phyloP scores from a whole-genome alignment of 495 filamentous ascomycete species.

The Cercophora samala region DNA sequence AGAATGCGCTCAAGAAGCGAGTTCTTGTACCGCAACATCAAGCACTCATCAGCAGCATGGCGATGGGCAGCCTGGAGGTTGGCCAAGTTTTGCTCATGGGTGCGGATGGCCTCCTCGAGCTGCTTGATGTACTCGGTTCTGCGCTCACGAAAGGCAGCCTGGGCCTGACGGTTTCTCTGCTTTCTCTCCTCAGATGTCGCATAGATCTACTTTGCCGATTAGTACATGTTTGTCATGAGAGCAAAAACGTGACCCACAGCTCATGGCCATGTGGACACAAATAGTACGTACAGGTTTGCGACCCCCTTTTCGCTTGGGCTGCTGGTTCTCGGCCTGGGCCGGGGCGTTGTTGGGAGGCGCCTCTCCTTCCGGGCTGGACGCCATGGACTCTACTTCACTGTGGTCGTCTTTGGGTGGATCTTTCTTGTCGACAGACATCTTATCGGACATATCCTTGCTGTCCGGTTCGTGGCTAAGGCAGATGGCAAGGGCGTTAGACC shows the following conservation, averaged over 20 bases:
- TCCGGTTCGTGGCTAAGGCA: not conserved
- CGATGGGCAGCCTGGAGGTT: conserved; percentile 92
- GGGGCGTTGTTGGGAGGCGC: conserved; percentile 34
- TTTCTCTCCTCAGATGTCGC: conserved; percentile 98
- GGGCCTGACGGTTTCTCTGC: conserved; percentile 94
- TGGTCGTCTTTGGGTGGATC: conserved; percentile 46
- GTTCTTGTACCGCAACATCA: conserved; percentile 98
- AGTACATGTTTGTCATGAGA: conserved; percentile 24
- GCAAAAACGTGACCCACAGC: conserved; percentile 9
- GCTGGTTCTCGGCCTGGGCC: conserved; percentile 47
- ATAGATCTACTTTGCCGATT: conserved; percentile 66
- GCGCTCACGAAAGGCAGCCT: conserved; percentile 93
- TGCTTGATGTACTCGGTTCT: conserved; percentile 99
- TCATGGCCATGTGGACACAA: not conserved
- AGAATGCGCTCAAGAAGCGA: conserved; percentile 92
- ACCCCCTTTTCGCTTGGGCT: conserved; percentile 88
- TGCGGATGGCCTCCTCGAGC: conserved; percentile 94
- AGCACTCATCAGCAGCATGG: conserved; percentile 90
- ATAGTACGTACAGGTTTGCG: conserved; percentile 81
- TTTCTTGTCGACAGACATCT: conserved; percentile 60
- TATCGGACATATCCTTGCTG: conserved; percentile 50
- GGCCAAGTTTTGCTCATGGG: conserved; percentile 89
- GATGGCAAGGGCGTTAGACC: not conserved
- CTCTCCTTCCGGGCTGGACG: conserved; percentile 53
- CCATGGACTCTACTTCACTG: conserved; percentile 53